Conservation (phyloP, 495 filamentous ascomycete genomes). For the Tuber magnatum region DNA sequence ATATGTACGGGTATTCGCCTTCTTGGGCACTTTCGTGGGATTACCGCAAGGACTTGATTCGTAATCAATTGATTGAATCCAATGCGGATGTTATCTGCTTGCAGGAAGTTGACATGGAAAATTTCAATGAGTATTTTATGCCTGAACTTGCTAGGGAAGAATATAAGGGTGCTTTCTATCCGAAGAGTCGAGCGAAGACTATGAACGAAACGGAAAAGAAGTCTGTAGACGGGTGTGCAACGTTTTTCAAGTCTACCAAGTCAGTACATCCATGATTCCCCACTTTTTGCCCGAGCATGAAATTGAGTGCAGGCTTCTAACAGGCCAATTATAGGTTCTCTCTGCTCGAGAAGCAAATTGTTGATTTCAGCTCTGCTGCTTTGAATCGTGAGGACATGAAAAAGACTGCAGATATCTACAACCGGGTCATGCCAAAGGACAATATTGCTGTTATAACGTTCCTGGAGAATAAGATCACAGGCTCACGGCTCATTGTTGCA, state of each 20-base stretch:
- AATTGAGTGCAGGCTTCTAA: neutral
- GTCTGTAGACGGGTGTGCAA: constrained; percentile 86
- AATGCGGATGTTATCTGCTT: constrained; percentile 84
- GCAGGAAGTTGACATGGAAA: constrained; percentile 85
- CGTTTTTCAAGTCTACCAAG: constrained; percentile 88
- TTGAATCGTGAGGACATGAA: constrained; percentile 94
- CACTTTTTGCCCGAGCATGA: neutral
- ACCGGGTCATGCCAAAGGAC: constrained; percentile 94
- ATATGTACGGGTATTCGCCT: constrained; percentile 82
- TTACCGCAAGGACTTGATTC: constrained; percentile 70
- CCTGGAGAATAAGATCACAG: constrained; percentile 81
- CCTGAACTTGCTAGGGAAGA: constrained; percentile 71
- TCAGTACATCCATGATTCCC: constrained; percentile 25
- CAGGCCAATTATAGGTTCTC: constrained; percentile 51
- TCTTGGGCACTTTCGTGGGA: constrained; percentile 73
- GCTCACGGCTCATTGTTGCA: constrained; percentile 78
- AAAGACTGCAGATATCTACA: constrained; percentile 90
- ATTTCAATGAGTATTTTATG: constrained; percentile 81
- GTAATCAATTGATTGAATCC: constrained; percentile 66
- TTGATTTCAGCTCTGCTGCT: constrained; percentile 85
- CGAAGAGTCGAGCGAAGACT: constrained; percentile 75
- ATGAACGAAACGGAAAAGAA: constrained; percentile 84
- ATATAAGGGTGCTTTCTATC: constrained; percentile 90
- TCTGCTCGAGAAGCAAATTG: constrained; percentile 80
- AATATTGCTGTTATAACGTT: constrained; percentile 87